Conservation (phyloP, 2,329 filamentous ascomycete genomes). For the Aureobasidium sp. region DNA sequence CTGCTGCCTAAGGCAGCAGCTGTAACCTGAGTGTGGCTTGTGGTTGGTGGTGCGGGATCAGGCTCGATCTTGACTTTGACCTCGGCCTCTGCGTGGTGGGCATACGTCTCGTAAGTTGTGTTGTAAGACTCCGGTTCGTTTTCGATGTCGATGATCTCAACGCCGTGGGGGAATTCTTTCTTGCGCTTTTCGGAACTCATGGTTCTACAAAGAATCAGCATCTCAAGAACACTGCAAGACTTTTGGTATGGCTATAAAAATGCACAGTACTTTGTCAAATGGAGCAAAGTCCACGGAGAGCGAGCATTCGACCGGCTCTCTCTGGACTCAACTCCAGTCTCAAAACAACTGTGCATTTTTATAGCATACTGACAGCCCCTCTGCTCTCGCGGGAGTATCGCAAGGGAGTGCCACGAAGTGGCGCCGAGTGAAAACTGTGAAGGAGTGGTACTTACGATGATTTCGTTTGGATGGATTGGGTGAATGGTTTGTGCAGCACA, state of each 20-base stretch:
- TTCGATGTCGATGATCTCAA: background rate
- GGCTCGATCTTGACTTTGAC: background rate
- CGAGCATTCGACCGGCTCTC: background rate
- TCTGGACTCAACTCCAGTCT: background rate
- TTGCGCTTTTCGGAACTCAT: background rate
- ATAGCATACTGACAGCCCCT: background rate
- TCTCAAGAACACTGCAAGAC: background rate
- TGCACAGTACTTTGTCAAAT: background rate
- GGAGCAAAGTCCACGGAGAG: background rate
- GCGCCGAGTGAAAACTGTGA: background rate
- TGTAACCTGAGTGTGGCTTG: background rate
- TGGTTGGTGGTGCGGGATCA: background rate
- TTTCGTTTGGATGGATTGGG: background rate
- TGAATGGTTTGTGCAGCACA: background rate
- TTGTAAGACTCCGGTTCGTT: background rate
- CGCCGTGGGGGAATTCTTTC: too few species aligned
- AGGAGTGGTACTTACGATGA: background rate
- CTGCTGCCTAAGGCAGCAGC: background rate
- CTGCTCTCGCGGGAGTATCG: background rate
- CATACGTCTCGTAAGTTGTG: background rate
- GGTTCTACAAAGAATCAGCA: background rate
- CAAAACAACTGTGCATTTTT: background rate
- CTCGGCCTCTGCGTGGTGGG: background rate
- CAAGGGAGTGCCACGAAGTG: background rate
- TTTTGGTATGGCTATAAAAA: background rate